Evolutionary conservation across 2,329 filamentous ascomycete species (phyloP).

Genomic region (Myriosclerotinia scirpicola): DNA sequence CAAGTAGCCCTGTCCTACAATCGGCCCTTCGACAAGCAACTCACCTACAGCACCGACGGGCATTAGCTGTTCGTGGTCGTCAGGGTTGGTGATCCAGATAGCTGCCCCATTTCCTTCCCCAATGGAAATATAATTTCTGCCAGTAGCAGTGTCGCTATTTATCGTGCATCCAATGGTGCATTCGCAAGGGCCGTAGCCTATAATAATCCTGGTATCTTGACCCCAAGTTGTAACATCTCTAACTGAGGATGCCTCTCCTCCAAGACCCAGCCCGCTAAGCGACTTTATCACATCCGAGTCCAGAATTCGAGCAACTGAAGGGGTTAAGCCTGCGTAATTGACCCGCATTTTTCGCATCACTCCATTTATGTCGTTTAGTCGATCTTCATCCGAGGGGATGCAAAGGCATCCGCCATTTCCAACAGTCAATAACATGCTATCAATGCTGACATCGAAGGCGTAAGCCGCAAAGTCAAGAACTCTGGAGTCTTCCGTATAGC

Average conservation of each 20-base stretch:
- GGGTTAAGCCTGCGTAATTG: constrained; percentile 37
- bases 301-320: constrained; percentile 37
- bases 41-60: constrained; percentile 38
- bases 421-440: constrained; percentile 36
- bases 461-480: constrained; percentile 40
- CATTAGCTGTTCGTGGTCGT: constrained; percentile 29
- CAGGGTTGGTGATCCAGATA: constrained; percentile 44
- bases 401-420: constrained; percentile 47
- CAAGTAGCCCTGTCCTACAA: constrained; percentile 63
- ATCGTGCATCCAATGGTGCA: constrained; percentile 26
- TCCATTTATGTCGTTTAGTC: constrained; percentile 43
- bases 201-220: constrained; percentile 42
- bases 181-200: constrained; percentile 46
- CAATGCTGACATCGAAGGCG: constrained; percentile 44
- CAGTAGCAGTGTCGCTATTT: constrained; percentile 24
- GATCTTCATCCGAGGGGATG: constrained; percentile 44
- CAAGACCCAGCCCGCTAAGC: constrained; percentile 33
- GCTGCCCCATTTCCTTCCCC: constrained; percentile 30
- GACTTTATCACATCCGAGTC: constrained; percentile 32
- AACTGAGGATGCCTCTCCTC: constrained; percentile 42
- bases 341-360: constrained; percentile 34
- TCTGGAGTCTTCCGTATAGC: constrained; percentile 23
- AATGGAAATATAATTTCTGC: constrained; percentile 24
- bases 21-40: constrained; percentile 47
- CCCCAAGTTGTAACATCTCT: constrained; percentile 44